phyloP scores from a whole-genome alignment of 257 asterid genomes.

The Buddleja alternifolia region DNA sequence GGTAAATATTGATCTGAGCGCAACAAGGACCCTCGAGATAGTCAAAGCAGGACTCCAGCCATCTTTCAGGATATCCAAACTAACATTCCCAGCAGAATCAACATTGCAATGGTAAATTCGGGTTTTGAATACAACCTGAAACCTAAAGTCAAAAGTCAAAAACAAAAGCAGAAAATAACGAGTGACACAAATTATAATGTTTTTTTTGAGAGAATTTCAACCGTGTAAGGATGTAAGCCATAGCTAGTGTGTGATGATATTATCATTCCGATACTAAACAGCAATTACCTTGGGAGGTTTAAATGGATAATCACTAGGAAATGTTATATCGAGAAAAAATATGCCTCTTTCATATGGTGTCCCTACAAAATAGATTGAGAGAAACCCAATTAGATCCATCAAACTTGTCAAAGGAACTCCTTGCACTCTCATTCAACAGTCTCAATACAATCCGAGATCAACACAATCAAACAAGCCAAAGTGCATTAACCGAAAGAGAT shows the following conservation, averaged over 20 bases:
- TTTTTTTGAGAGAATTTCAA: background rate
- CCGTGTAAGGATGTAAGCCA: background rate
- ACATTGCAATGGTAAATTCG: slow-evolving; percentile 91
- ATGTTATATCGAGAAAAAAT: slow-evolving; percentile 85
- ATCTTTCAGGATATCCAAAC: slow-evolving; percentile 86
- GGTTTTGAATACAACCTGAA: slow-evolving; percentile 90
- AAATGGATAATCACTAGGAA: slow-evolving; percentile 84
- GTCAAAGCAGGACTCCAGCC: slow-evolving; percentile 98
- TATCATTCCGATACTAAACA: background rate
- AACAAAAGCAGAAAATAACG: slow-evolving; percentile 18
- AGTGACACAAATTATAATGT: background rate
- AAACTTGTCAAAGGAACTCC: background rate
- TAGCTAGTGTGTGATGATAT: background rate
- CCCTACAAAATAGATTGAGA: slow-evolving; percentile 50
- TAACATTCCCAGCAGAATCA: slow-evolving; percentile 73
- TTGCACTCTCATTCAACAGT: background rate
- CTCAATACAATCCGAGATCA: background rate
- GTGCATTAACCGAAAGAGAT: background rate
- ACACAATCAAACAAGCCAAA: slow-evolving; percentile 6
- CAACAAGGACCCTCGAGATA: slow-evolving; percentile 78
- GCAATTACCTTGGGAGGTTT: slow-evolving; percentile 89
- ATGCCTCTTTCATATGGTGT: slow-evolving; percentile 95
- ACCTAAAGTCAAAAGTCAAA: slow-evolving; percentile 49
- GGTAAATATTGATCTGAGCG: slow-evolving; percentile 79
- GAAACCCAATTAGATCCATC: slow-evolving; percentile 4